phyloP scores from a whole-genome alignment of 345 rosid species.

The Eucalyptus coolabah region DNA sequence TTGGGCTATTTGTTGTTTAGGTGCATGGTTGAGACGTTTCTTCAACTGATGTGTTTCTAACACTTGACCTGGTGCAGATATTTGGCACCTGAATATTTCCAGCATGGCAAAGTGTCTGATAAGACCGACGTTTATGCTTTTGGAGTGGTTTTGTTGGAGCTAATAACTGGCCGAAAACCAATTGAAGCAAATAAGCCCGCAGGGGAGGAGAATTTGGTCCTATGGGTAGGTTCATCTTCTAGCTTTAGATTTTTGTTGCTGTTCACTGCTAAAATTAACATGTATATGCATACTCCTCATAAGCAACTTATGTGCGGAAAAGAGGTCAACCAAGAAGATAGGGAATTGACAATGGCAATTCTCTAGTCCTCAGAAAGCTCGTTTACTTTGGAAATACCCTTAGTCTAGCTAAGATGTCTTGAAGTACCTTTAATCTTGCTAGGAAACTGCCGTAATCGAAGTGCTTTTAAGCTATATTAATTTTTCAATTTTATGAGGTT shows the following conservation, averaged over 20 bases:
- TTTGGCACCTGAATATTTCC: conserved; percentile 95
- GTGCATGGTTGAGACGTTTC: not conserved
- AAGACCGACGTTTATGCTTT: conserved; percentile 94
- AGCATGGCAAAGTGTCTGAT: conserved; percentile 91
- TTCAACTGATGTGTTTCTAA: not conserved
- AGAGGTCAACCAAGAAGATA: not conserved
- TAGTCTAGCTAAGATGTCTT: not conserved
- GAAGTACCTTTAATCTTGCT: not conserved
- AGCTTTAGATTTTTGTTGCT: not conserved
- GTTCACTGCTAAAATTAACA: conserved; percentile 1
- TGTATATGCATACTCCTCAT: not conserved
- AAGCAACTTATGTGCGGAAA: not conserved
- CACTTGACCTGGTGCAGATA: conserved; percentile 25
- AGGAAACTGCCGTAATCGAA: not conserved
- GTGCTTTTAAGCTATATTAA: not conserved
- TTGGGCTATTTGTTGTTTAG: not conserved
- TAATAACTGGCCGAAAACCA: conserved; percentile 81
- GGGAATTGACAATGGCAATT: not conserved
- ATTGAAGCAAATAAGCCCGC: conserved; percentile 65
- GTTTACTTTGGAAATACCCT: not conserved
- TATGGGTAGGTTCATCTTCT: conserved; percentile 64
- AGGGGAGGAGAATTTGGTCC: conserved; percentile 89
- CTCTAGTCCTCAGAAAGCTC: not conserved
- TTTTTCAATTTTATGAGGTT: not conserved
- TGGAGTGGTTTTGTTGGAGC: conserved; percentile 90